A percentile compares a stretch with the other conserved stretches of the same genome.
Conservation (phyloP, 345 rosid species). For the Conringia planisiliqua region DNA sequence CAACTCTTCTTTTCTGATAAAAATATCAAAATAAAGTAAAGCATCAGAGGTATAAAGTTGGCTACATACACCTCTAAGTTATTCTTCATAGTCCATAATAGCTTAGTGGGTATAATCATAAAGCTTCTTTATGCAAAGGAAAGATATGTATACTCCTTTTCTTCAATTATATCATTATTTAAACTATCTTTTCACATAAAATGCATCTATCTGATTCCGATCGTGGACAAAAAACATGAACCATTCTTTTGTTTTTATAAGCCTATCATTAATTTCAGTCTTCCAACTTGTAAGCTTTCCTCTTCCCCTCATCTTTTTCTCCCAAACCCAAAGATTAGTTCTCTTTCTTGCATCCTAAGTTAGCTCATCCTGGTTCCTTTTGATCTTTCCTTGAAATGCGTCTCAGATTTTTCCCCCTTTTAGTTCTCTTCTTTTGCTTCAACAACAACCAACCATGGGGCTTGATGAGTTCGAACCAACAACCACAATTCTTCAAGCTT, state of each 20-base stretch:
- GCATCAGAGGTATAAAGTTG: constrained; percentile 22
- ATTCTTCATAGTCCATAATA: constrained; percentile 41
- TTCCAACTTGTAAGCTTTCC: constrained; percentile 34
- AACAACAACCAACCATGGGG: constrained; percentile 29
- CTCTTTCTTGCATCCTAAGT: constrained; percentile 23
- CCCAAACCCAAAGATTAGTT: constrained; percentile 24
- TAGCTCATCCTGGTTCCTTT: neutral
- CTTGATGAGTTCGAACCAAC: constrained; percentile 38
- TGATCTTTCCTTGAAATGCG: constrained; percentile 34
- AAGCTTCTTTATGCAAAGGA: constrained; percentile 63
- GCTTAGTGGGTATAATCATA: constrained; percentile 55
- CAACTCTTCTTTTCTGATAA: constrained; percentile 25
- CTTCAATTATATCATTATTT: constrained; percentile 17
- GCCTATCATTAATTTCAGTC: constrained; percentile 35
- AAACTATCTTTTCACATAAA: constrained; percentile 18
- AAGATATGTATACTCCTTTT: constrained; percentile 44
- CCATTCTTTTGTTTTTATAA: constrained; percentile 25
- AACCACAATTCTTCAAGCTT: constrained; percentile 60
- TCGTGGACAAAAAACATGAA: constrained; percentile 12
- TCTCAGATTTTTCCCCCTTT: constrained; percentile 26
- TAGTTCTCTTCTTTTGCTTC: constrained; percentile 34
- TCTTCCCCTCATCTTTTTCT: constrained; percentile 39
- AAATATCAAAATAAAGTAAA: constrained; percentile 3
- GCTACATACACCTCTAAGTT: constrained; percentile 24
- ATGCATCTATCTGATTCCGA: constrained; percentile 35